A percentile compares a stretch with the other conserved stretches of the same genome.
phyloP scores from a whole-genome alignment of 495 filamentous ascomycete species.

The Xylaria intraflava region DNA sequence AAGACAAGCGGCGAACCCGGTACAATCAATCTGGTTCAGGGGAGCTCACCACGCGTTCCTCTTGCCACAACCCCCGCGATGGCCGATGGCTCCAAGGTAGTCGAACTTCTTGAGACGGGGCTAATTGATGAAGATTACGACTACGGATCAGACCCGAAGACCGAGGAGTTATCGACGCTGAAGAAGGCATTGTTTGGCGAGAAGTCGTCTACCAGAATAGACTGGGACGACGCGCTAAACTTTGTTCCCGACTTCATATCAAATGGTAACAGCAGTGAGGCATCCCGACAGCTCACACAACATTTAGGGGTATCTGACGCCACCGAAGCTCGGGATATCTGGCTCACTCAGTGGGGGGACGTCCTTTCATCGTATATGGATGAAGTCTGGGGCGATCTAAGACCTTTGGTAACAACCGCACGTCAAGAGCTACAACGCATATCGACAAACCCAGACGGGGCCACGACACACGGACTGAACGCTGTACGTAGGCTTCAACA shows the following conservation, averaged over 20 bases:
- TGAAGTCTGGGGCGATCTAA: constrained; percentile 71
- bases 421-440: constrained; percentile 47
- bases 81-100: constrained; percentile 40
- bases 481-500: constrained; percentile 21
- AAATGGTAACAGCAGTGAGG: constrained; percentile 2
- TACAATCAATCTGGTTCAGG: neutral
- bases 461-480: constrained; percentile 5
- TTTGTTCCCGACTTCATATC: constrained; percentile 34
- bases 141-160: constrained; percentile 12
- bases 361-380: constrained; percentile 64
- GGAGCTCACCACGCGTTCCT: neutral
- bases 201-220: constrained; percentile 1
- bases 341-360: constrained; percentile 52
- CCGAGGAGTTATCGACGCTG: constrained; percentile 20
- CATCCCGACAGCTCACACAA: constrained; percentile 10
- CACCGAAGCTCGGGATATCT: constrained; percentile 38
- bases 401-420: constrained; percentile 57
- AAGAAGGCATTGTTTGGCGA: constrained; percentile 31
- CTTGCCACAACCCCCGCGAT: neutral
- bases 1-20: neutral
- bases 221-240: constrained; percentile 38
- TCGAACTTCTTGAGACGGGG: constrained; percentile 30
- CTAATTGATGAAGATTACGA: constrained; percentile 18
- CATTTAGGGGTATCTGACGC: constrained; percentile 30
- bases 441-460: constrained; percentile 4